Percentiles rank a stretch among this genome's conserved stretches.
phyloP scores from a whole-genome alignment of 208 protist genomes.

The Trypanosoma brucei region DNA sequence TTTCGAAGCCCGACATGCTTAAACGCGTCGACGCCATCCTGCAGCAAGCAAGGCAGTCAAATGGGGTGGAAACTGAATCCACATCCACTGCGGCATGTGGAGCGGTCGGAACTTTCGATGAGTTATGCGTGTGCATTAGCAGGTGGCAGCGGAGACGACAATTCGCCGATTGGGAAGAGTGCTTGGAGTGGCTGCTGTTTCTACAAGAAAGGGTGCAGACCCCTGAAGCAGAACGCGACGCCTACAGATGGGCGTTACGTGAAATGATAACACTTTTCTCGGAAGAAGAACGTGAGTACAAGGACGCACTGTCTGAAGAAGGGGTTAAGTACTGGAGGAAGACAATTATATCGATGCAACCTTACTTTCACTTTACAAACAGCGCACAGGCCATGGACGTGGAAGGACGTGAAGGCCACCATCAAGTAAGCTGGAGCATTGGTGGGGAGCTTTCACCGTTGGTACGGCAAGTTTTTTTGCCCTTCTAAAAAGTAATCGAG shows the following conservation, averaged over 20 bases:
- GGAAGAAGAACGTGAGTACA: constrained; percentile 9
- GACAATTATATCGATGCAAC: not conserved
- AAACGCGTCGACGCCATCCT: constrained; percentile 5
- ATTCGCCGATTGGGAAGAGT: constrained; percentile 41
- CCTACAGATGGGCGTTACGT: not conserved
- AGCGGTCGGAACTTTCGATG: not conserved
- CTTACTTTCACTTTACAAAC: too few relatives aligned
- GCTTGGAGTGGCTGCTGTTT: constrained; percentile 41
- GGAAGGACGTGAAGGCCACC: too few relatives aligned
- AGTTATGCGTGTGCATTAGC: not conserved
- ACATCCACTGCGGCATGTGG: not conserved
- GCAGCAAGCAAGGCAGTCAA: not conserved
- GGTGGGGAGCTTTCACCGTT: constrained; percentile 10
- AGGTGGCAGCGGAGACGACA: constrained; percentile 5
- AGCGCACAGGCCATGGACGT: too few relatives aligned
- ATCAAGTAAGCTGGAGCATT: constrained; percentile 22
- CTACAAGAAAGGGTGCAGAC: constrained; percentile 22
- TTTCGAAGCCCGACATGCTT: constrained; percentile 1
- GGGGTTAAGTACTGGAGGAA: not conserved
- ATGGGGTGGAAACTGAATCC: not conserved
- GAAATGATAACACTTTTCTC: constrained; percentile 12
- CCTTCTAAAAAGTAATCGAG: not conserved
- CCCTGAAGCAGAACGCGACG: not conserved
- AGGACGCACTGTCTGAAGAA: not conserved
- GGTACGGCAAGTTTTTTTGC: constrained; percentile 16